Percentiles rank a stretch among this genome's conserved stretches.
Evolutionary conservation across 768 basidiomycete genomes (phyloP).

Genomic region (Macrolepiota dolichaula): DNA sequence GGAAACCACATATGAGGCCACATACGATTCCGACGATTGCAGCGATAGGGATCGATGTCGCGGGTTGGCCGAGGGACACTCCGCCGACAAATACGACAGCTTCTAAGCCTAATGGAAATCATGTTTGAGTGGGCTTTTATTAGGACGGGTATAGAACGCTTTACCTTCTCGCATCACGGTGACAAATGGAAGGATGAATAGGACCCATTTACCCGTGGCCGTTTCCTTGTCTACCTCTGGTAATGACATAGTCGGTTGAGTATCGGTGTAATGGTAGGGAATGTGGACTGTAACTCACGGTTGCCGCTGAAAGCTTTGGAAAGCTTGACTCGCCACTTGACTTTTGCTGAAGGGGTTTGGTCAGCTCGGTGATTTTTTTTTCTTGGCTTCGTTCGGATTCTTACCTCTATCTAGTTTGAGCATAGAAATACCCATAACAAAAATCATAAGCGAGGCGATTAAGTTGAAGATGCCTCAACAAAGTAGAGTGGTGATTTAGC

Average conservation of each 20-base stretch:
- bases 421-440: constrained; percentile 92
- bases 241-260: neutral
- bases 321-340: constrained; percentile 94
- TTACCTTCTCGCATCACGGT: constrained; percentile 93
- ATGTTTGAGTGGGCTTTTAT: neutral
- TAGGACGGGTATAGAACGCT: neutral
- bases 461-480: constrained; percentile 63
- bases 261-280: neutral
- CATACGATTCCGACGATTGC: constrained; percentile 81
- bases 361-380: neutral
- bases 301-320: constrained; percentile 67
- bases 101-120: constrained; percentile 57
- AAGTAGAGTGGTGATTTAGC: neutral
- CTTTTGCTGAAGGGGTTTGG: constrained; percentile 52
- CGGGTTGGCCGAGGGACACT: constrained; percentile 81
- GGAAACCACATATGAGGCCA: constrained; percentile 68
- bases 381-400: neutral
- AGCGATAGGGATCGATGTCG: constrained; percentile 85
- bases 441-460: constrained; percentile 78
- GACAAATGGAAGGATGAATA: constrained; percentile 87
- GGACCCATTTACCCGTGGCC: constrained; percentile 72
- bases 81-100: constrained; percentile 93
- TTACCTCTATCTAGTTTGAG: constrained; percentile 84
- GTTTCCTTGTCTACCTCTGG: constrained; percentile 45
- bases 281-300: constrained; percentile 29